Conservation (phyloP, 805 yeast genomes). For the Torulaspora franciscae region DNA sequence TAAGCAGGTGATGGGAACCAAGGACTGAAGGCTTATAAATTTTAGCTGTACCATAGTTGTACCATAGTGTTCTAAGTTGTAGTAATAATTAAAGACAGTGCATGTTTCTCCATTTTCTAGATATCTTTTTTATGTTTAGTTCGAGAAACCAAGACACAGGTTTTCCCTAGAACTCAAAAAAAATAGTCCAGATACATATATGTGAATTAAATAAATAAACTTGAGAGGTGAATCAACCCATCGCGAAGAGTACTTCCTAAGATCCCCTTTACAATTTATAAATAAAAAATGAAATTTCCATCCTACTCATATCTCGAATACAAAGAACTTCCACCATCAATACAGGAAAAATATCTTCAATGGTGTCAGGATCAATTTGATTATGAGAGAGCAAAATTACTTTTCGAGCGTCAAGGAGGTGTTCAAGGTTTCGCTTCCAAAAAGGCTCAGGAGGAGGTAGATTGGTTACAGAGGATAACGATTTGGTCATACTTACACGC, state of each 20-base stretch:
- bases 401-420: slow-evolving; percentile 16
- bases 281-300: slow-evolving; percentile 7
- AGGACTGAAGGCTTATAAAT: slow-evolving; percentile 11
- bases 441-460: slow-evolving; percentile 7
- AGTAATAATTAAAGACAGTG: background rate
- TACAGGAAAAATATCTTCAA: slow-evolving; percentile 14
- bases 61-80: slow-evolving; percentile 5
- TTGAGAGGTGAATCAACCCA: background rate
- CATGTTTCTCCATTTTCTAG: background rate
- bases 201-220: background rate
- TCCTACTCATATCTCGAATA: slow-evolving; percentile 13
- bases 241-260: background rate
- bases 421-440: slow-evolving; percentile 11
- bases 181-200: background rate
- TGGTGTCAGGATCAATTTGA: slow-evolving; percentile 18
- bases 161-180: background rate
- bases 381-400: slow-evolving; percentile 10
- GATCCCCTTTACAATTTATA: background rate
- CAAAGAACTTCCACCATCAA: slow-evolving; percentile 4
- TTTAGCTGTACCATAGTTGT: too few relatives aligned
- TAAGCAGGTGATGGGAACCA: slow-evolving; percentile 64
- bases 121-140: slow-evolving; percentile 4
- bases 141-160: background rate
- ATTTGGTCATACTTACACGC: slow-evolving; percentile 19
- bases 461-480: slow-evolving; percentile 12